Evolutionary conservation across 768 basidiomycete genomes (phyloP).

Genomic region (Hericium rajendrae): DNA sequence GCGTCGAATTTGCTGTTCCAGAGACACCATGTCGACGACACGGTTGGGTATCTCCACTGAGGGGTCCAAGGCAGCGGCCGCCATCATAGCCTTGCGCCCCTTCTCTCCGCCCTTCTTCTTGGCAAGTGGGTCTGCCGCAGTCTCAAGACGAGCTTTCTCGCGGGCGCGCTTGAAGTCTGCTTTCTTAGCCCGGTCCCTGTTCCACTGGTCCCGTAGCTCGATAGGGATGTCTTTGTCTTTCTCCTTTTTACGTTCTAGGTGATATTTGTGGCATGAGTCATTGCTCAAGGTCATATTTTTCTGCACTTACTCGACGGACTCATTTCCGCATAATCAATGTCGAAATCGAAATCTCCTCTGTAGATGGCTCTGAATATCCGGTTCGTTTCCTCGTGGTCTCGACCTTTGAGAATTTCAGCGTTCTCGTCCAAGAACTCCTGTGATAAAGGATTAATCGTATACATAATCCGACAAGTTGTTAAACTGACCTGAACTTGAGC

Average conservation of each 20-base stretch:
- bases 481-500: too few species aligned
- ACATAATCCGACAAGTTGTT: too few species aligned
- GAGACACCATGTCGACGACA: conserved; percentile 54
- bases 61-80: conserved; percentile 42
- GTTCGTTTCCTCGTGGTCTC: conserved; percentile 41
- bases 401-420: conserved; percentile 34
- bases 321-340: conserved; percentile 22
- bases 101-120: conserved; percentile 60
- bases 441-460: neutral
- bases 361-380: conserved; percentile 49
- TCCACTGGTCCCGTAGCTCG: conserved; percentile 63
- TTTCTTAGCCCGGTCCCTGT: conserved; percentile 75
- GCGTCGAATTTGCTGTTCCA: conserved; percentile 58
- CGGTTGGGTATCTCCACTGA: conserved; percentile 35
- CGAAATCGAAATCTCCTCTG: conserved; percentile 37
- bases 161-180: conserved; percentile 64
- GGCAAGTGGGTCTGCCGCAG: conserved; percentile 53
- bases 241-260: conserved; percentile 36
- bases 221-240: conserved; percentile 34
- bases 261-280: neutral
- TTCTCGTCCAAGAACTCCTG: conserved; percentile 41
- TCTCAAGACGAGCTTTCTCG: conserved; percentile 41
- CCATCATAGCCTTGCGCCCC: conserved; percentile 56
- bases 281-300: neutral
- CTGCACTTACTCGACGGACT: conserved; percentile 40